A percentile compares a stretch with the other conserved stretches of the same genome.
phyloP scores from a whole-genome alignment of 1,284 basidiomycete species.

The Stygiomarasmius scandens region DNA sequence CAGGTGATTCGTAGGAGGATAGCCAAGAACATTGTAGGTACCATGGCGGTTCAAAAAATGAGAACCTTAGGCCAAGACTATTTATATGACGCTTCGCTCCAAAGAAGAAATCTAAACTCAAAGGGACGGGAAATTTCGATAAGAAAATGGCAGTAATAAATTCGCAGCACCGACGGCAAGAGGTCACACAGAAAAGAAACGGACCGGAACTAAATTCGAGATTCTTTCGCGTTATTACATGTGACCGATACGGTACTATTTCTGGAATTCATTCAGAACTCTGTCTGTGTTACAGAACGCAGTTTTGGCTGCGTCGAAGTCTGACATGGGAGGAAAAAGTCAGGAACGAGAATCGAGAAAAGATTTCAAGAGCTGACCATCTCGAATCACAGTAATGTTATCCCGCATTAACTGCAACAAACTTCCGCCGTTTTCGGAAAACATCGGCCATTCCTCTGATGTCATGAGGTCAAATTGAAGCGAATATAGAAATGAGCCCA shows the following conservation, averaged over 20 bases:
- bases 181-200: too few species aligned
- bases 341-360: neutral
- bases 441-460: constrained; percentile 48
- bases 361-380: constrained; percentile 39
- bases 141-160: neutral
- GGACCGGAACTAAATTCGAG: too few species aligned
- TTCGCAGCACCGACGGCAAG: too few species aligned
- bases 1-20: neutral
- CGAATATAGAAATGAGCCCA: constrained; percentile 25
- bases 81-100: neutral
- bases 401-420: constrained; percentile 51
- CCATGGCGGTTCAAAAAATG: neutral
- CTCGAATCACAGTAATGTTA: constrained; percentile 52
- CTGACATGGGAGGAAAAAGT: constrained; percentile 27
- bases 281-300: constrained; percentile 42
- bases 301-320: constrained; percentile 44
- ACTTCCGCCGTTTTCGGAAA: constrained; percentile 31
- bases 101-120: too few species aligned
- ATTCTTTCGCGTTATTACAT: too few species aligned
- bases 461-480: neutral
- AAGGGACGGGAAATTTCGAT: neutral
- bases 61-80: neutral
- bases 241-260: constrained; percentile 18
- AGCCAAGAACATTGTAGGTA: neutral
- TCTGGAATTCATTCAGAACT: constrained; percentile 51